Base-by-base conservation (phyloP, 2,329 filamentous ascomycete genomes). In the Penicillium sp. region DNA sequence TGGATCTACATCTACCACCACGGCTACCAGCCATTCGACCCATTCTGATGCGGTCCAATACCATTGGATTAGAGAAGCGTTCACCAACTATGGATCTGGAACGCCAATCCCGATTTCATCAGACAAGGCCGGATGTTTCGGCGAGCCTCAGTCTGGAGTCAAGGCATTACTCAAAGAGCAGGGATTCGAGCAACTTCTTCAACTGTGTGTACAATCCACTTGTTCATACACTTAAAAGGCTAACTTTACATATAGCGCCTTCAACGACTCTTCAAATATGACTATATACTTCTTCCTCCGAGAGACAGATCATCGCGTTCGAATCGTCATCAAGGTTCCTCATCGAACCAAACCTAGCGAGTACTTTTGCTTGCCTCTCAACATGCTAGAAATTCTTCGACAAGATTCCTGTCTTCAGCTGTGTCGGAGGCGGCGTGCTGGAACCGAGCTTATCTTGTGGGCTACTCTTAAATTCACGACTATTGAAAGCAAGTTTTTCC, bases 391-490 rank as follows among this genome's bases (percentile, higher is more conserved):
- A 41, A 56, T 76, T 26, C 53, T 66, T 29, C 70, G 74, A 33
- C 54, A 65, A 4, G 72, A 68, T 1, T 68, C 73, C 13, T 71
- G 67, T 26, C 66, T 78, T 16, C 69, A 72, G 33, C 54, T 78
- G 12, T 77, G 73, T 49, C 65, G 69, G 42, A 66, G 68, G 28
- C 67, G 64, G 6, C 56, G 55, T 16, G 58, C 57, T 6, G 76
- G 75, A 26, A 73, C 64, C 12, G 68, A 73, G 26, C 71, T 79
- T 34, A 69, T 76, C 18, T 61, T 81, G 6, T 85, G 82, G 82
- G 76, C 79, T 2, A 76, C 74, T 47, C 67, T 85, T 12, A 77
- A 79, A 29, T 85, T 85, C 64, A 70, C 72, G 6, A 70, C 77
- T 4, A 79, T 82, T 51, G 82, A 85, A 66, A 72, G 81, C 81